Evolutionary conservation across 306 rosid genomes (phyloP).

Genomic region (Glycine soja): DNA sequence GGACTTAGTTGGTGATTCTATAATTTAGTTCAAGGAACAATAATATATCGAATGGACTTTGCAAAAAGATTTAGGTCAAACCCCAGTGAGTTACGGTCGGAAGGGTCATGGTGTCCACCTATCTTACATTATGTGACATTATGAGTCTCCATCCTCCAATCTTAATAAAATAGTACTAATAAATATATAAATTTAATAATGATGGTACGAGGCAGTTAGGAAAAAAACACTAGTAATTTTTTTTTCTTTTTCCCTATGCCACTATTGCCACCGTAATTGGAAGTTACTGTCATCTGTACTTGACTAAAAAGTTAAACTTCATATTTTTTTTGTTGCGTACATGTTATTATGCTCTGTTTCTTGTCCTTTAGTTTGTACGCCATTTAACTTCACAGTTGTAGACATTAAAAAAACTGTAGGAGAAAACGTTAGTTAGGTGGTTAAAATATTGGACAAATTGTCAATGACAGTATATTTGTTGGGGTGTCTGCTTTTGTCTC

Average conservation of each 20-base stretch:
- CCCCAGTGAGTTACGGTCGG: neutral
- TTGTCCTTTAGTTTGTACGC: slow-evolving; percentile 1
- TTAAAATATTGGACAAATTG: slow-evolving; percentile 62
- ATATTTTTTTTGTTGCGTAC: neutral
- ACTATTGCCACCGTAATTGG: neutral
- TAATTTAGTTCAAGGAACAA: slow-evolving; percentile 17
- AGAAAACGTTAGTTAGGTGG: slow-evolving; percentile 56
- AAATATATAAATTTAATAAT: neutral
- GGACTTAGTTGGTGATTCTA: slow-evolving; percentile 12
- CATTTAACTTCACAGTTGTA: slow-evolving; percentile 29
- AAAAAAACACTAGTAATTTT: neutral
- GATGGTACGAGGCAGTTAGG: neutral
- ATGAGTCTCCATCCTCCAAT: slow-evolving; percentile 21
- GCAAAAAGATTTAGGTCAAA: slow-evolving; percentile 17
- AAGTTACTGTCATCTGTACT: neutral
- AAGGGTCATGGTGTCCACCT: slow-evolving; percentile 21
- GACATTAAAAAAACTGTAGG: slow-evolving; percentile 29
- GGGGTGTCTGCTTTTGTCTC: slow-evolving; percentile 54
- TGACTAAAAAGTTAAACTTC: neutral
- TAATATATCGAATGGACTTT: neutral
- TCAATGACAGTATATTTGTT: slow-evolving; percentile 51
- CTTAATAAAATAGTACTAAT: neutral
- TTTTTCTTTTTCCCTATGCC: neutral
- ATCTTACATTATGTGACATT: neutral
- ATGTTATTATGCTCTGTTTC: slow-evolving; percentile 22